phyloP scores from a whole-genome alignment of 2,329 filamentous ascomycete species.

The Periconia digitata region DNA sequence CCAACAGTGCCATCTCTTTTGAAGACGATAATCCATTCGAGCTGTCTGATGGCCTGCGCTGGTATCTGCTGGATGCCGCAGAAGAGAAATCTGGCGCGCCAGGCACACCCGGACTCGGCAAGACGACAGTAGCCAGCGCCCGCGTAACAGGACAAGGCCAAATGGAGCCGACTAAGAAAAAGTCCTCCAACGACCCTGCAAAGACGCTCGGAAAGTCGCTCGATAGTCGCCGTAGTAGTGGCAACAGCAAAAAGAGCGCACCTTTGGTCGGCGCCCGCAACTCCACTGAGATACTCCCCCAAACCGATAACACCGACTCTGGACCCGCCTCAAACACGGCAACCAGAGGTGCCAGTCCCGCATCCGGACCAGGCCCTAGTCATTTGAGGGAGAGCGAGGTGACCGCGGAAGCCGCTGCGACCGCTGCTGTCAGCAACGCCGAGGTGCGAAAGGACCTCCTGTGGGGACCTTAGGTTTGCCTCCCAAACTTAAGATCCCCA shows the following conservation, averaged over 20 bases:
- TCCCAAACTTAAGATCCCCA: conserved; percentile 36
- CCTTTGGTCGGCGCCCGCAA: conserved; percentile 37
- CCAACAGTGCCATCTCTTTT: conserved; percentile 56
- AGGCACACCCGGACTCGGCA: conserved; percentile 87
- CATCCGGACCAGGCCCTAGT: conserved; percentile 33
- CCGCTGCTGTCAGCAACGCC: conserved; percentile 33
- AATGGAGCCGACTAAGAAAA: conserved; percentile 48
- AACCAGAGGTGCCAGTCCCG: conserved; percentile 36
- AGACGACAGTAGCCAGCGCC: conserved; percentile 86
- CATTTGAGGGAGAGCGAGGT: conserved; percentile 36
- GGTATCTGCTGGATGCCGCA: conserved; percentile 91
- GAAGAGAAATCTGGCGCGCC: conserved; percentile 90
- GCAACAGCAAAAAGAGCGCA: conserved; percentile 75
- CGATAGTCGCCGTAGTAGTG: conserved; percentile 87
- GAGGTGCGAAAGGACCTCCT: conserved; percentile 50
- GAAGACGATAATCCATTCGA: conserved; percentile 98
- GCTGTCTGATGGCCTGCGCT: conserved; percentile 88
- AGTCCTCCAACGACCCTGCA: conserved; percentile 49
- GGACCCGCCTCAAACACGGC: conserved; percentile 31
- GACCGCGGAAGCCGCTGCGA: conserved; percentile 17
- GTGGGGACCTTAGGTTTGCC: conserved; percentile 45
- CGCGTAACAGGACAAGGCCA: conserved; percentile 83
- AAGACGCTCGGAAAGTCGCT: conserved; percentile 74
- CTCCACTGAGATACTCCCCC: conserved; percentile 28
- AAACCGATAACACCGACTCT: conserved; percentile 24